Evolutionary conservation across 2,329 filamentous ascomycete species (phyloP), one percentile per base, ranked within the genome.

Genomic region (Clonostachys solani): DNA sequence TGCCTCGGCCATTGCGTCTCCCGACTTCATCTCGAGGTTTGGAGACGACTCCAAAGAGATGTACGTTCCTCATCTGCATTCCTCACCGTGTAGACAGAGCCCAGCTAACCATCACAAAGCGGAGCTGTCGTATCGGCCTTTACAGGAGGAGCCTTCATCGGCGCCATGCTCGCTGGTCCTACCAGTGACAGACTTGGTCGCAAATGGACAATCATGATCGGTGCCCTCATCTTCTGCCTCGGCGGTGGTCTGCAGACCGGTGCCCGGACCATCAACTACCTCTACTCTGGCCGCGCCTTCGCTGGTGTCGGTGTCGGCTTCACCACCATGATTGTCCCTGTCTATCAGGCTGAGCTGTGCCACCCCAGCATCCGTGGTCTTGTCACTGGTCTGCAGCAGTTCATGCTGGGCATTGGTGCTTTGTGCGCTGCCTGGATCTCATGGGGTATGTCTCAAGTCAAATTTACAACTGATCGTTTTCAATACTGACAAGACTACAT

Each of bases 291-390:
- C 13, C 77, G 89, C 35, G 78, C 78, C 53, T 71, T 92, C 44
- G 84, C 86, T 29, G 87, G 87, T 46, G 61, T 85, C 17, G 84
- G 70, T 38, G 74, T 79, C 48, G 65, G 72, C 45, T 64, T 69
- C 49, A 49, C 71, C 47, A 57, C 60, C 42, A 67, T 66, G 64
- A 63, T 64, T 10, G 61, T 69, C 47, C 66, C 87, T 3, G 65
- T 92, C 0, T 92, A 91, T 61, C 88, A 92, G 60, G 87, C 86
- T 18, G 89, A 94, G 59, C 75, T 92, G 19, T 83, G 85, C 5
- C 89, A 92, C 60, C 89, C 89, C 2, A 78, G 77, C 49, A 92
- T 92, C 57, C 80, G 89, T 62, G 89, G 88, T 12, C 74, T 83
- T 52, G 78, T 94, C 33, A 91, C 87, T 1, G 79, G 82, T 33